Conservation (phyloP, 805 yeast species). For the Kurtzmaniella fragi region DNA sequence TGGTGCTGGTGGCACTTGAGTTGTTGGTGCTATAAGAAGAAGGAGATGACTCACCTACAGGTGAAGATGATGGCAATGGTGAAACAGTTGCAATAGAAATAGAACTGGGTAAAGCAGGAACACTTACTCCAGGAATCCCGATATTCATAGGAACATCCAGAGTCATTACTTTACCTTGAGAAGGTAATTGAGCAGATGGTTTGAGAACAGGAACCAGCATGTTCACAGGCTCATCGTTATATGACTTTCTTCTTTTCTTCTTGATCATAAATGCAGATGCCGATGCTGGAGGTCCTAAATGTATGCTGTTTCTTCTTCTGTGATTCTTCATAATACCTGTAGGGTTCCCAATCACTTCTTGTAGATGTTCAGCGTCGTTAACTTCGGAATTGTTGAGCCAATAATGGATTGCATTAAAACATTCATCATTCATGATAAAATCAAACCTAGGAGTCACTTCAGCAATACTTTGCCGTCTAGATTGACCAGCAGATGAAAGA, state of each 20-base stretch:
- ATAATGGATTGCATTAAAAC: conserved; percentile 32
- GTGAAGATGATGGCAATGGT: no score
- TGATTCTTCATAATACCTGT: conserved; percentile 25
- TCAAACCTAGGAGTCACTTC: conserved; percentile 11
- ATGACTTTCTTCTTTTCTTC: conserved; percentile 16
- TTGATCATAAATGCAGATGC: conserved; percentile 7
- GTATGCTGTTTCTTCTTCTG: conserved; percentile 19
- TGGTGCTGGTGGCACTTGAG: no score
- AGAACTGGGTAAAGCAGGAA: no score
- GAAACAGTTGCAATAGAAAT: no score
- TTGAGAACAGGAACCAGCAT: no score
- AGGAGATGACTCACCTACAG: no score
- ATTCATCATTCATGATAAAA: conserved; percentile 34
- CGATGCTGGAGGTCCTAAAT: conserved; percentile 1
- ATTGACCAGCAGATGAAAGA: conserved; percentile 1
- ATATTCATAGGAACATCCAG: no score
- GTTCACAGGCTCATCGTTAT: conserved; percentile 3
- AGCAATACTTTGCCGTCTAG: conserved; percentile 1
- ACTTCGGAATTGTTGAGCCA: conserved; percentile 22
- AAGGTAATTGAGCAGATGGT: no score
- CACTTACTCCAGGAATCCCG: no score
- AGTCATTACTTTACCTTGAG: no score
- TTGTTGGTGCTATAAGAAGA: no score
- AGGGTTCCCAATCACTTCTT: conserved; percentile 20
- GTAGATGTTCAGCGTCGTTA: conserved; percentile 7